Evolutionary conservation across 345 rosid species (phyloP).

Genomic region (Microcos paniculata): DNA sequence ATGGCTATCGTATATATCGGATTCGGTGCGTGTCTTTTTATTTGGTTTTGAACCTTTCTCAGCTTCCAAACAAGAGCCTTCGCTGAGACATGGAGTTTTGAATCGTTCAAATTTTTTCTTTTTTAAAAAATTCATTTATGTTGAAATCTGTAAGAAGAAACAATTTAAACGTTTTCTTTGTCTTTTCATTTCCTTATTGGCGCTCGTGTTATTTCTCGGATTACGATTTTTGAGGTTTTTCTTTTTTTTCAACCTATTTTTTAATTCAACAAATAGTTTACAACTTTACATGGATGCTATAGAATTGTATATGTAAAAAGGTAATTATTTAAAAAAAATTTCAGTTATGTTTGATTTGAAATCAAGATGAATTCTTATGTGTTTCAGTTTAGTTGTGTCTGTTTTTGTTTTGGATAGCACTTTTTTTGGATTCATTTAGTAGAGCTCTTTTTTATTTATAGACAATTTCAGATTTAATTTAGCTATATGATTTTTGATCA

Average conservation of each 20-base stretch:
- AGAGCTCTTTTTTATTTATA: neutral
- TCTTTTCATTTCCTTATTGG: neutral
- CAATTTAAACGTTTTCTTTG: neutral
- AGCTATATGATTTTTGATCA: neutral
- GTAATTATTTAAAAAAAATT: neutral
- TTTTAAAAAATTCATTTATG: neutral
- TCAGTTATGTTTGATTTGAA: neutral
- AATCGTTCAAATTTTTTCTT: neutral
- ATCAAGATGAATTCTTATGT: neutral
- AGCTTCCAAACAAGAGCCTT: neutral
- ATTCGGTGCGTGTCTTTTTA: neutral
- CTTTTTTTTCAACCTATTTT: neutral
- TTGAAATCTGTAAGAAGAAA: neutral
- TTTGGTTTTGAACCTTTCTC: neutral
- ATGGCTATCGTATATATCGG: neutral
- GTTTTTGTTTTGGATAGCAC: no score
- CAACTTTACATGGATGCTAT: neutral
- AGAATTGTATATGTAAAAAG: neutral
- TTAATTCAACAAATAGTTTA: neutral
- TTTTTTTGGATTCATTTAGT: neutral
- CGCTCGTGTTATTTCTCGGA: neutral
- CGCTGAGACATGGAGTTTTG: neutral
- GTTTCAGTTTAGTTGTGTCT: neutral
- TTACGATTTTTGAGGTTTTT: neutral
- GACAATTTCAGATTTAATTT: neutral